Conservation (phyloP, 805 yeast genomes). For the Clavispora carvajalis region DNA sequence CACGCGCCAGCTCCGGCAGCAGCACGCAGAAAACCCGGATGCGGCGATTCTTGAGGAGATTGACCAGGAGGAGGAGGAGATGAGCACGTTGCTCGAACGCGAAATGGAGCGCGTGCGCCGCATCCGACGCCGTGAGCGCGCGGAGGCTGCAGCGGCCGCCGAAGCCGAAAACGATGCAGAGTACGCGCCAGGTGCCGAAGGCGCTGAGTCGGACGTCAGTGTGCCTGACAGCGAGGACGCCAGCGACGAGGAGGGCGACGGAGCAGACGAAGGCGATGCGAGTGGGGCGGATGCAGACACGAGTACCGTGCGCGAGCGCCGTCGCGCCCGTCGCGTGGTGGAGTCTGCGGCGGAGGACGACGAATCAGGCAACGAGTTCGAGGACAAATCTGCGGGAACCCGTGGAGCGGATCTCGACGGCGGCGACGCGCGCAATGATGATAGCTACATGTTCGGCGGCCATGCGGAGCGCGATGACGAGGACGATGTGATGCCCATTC, state of each 20-base stretch:
- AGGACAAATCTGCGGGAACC: too few species aligned
- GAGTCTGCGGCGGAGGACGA: conserved; percentile 12
- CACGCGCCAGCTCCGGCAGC: conserved; percentile 35
- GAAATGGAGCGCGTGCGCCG: conserved; percentile 46
- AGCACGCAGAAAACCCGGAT: conserved; percentile 18
- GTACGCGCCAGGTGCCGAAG: conserved; percentile 9
- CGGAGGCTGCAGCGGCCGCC: conserved; percentile 17
- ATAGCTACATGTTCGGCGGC: conserved; percentile 17
- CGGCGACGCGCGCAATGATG: conserved; percentile 9
- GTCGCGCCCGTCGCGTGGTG: not conserved
- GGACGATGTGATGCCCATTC: conserved; percentile 11
- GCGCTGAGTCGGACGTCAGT: conserved; percentile 13
- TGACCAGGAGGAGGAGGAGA: conserved; percentile 39
- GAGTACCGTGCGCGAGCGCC: not conserved
- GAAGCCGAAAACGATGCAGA: conserved; percentile 33
- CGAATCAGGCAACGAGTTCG: conserved; percentile 5
- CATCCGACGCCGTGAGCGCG: conserved; percentile 25
- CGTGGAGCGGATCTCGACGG: conserved; percentile 13
- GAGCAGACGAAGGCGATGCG: not conserved
- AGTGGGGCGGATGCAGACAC: not conserved
- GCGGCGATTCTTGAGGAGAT: conserved; percentile 29
- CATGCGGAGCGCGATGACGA: conserved; percentile 5
- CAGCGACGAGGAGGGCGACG: not conserved
- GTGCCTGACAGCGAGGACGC: conserved; percentile 15
- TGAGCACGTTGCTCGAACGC: conserved; percentile 43